A percentile compares a stretch with the other conserved stretches of the same genome.
phyloP scores from a whole-genome alignment of 1,284 basidiomycete genomes.

The Cryptococcus sp. region DNA sequence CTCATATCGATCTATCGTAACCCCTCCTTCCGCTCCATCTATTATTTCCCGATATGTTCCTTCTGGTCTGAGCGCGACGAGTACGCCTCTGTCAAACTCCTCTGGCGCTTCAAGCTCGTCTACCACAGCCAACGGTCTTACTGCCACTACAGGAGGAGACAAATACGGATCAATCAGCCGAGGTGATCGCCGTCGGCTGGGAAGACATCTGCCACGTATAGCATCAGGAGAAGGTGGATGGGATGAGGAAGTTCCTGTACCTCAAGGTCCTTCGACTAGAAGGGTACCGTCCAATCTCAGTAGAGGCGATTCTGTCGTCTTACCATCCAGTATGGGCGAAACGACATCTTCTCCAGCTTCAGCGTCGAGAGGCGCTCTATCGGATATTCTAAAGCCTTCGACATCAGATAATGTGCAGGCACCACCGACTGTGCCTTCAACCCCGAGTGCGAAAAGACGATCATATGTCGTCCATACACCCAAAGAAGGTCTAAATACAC shows the following conservation, averaged over 20 bases:
- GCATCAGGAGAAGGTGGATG: conserved; percentile 45
- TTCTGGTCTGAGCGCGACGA: conserved; percentile 18
- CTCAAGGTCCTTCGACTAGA: conserved; percentile 9
- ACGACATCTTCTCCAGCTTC: not conserved
- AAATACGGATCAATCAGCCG: conserved; percentile 40
- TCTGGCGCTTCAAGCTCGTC: conserved; percentile 2
- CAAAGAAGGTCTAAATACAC: conserved; percentile 26
- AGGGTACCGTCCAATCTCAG: conserved; percentile 25
- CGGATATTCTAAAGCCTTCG: conserved; percentile 28
- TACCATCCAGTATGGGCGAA: conserved; percentile 1
- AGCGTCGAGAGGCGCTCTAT: not conserved
- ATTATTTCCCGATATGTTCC: conserved; percentile 18
- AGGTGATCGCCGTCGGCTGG: conserved; percentile 40
- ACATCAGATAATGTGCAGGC: conserved; percentile 15
- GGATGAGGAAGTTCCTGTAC: conserved; percentile 26
- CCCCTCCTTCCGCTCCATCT: conserved; percentile 15
- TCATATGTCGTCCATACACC: conserved; percentile 24
- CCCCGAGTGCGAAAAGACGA: conserved; percentile 18
- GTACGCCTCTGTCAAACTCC: conserved; percentile 6
- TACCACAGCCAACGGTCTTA: not conserved
- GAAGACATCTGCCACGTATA: conserved; percentile 47
- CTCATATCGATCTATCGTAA: conserved; percentile 15
- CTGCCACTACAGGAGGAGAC: conserved; percentile 7
- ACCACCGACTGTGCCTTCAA: conserved; percentile 14
- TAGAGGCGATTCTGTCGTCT: conserved; percentile 5